Conservation (phyloP, 306 rosid species). For the Ammopiptanthus mongolicus region DNA sequence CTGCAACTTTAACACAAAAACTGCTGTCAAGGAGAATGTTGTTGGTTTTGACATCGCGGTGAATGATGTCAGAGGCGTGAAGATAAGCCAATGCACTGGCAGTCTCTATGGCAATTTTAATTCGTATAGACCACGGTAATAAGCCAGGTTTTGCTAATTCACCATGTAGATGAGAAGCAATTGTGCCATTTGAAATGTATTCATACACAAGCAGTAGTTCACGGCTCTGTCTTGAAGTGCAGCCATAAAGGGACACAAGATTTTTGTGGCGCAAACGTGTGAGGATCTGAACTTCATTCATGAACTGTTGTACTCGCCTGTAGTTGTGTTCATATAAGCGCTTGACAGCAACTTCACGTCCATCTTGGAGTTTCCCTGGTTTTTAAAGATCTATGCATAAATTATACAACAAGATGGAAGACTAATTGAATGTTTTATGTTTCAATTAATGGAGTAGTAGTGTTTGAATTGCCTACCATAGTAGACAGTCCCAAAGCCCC, state of each 20-base stretch:
- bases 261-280: constrained; percentile 51
- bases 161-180: not conserved
- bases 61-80: not conserved
- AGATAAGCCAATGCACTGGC: not conserved
- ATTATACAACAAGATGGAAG: not conserved
- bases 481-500: constrained; percentile 34
- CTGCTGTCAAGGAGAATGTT: not conserved
- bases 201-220: constrained; percentile 28
- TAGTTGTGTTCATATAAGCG: constrained; percentile 49
- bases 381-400: constrained; percentile 10
- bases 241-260: constrained; percentile 65
- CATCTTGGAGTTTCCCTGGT: constrained; percentile 62
- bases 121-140: not conserved
- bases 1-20: not conserved
- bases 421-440: not conserved
- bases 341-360: constrained; percentile 74
- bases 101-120: not conserved
- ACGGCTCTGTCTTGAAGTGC: constrained; percentile 53
- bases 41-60: not conserved
- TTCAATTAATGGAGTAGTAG: not conserved
- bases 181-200: not conserved
- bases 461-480: constrained; percentile 6
- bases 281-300: constrained; percentile 63
- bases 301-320: constrained; percentile 50
- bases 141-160: not conserved